These are phyloP conservation scores for Phanerochaete sordida DNA, from an alignment of 768 basidiomycete species.

Conservation along the genomic window DNA sequence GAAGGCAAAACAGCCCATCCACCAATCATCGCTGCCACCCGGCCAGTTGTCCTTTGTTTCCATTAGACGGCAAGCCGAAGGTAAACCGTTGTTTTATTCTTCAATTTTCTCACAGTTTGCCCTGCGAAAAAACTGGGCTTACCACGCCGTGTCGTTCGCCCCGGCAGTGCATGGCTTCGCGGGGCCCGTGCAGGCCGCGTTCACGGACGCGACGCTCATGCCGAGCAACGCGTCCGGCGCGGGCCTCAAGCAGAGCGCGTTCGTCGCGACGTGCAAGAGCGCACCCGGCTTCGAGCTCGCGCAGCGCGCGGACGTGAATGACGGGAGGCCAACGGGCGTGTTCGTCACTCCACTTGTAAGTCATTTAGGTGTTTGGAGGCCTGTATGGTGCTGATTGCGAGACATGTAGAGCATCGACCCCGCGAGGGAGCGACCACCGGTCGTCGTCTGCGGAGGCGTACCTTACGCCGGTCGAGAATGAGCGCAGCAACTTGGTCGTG, in stretches of 20 bases:
- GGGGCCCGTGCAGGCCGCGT: slow-evolving; percentile 22
- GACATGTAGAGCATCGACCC: background rate
- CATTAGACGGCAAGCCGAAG: no score
- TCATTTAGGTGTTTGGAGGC: no score
- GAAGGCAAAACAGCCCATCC: no score
- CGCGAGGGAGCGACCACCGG: slow-evolving; percentile 27
- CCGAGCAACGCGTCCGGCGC: background rate
- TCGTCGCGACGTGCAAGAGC: background rate
- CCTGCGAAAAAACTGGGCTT: no score
- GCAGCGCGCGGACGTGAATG: background rate
- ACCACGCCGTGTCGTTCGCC: slow-evolving; percentile 15
- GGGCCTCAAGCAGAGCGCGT: background rate
- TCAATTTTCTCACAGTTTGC: no score
- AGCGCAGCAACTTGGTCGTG: slow-evolving; percentile 47
- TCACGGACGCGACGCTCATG: background rate
- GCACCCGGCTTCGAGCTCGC: background rate
- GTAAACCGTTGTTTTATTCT: no score
- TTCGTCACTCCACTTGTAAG: background rate
- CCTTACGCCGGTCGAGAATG: slow-evolving; percentile 46
- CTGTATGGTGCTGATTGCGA: no score
- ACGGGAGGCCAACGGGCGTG: background rate
- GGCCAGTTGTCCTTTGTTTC: no score
- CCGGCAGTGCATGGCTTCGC: slow-evolving; percentile 23
- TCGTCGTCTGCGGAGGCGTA: slow-evolving; percentile 55
- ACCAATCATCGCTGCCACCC: no score